Evolutionary conservation across 352 stramenopile species (phyloP).

Genomic region (Pythium volutum): DNA sequence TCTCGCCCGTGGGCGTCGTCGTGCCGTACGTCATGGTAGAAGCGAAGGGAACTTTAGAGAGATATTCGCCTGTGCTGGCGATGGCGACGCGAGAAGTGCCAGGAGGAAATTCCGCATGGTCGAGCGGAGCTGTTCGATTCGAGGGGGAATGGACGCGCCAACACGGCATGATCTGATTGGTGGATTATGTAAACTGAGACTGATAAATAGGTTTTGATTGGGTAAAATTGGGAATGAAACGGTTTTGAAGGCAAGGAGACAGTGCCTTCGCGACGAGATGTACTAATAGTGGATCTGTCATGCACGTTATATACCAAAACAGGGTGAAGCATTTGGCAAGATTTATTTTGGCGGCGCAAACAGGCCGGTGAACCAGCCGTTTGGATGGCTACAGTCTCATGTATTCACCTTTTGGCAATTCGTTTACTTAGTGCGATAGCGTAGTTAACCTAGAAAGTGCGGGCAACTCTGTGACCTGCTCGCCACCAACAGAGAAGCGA

Average conservation of each 20-base stretch:
- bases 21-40: constrained; percentile 23
- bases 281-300: not conserved
- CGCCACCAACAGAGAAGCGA: not conserved
- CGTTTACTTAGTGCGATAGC: not conserved
- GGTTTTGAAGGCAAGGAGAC: too few species aligned
- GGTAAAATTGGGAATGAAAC: not conserved
- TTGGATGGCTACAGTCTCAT: constrained; percentile 15
- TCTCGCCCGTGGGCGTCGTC: not conserved
- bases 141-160: not conserved
- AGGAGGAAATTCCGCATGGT: too few species aligned
- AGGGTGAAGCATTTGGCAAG: not conserved
- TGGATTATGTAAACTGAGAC: too few species aligned
- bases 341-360: not conserved
- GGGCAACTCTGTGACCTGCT: not conserved
- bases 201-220: not conserved
- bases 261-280: not conserved
- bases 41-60: not conserved
- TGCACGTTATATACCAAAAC: not conserved
- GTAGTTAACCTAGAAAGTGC: not conserved
- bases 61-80: not conserved
- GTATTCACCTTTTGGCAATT: constrained; percentile 4
- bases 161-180: not conserved
- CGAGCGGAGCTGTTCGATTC: not conserved
- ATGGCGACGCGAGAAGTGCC: too few species aligned
- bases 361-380: not conserved